These are phyloP conservation scores for Dioscorea dumetorum DNA, from an alignment of 106 monocot species.

Conservation along the genomic window DNA sequence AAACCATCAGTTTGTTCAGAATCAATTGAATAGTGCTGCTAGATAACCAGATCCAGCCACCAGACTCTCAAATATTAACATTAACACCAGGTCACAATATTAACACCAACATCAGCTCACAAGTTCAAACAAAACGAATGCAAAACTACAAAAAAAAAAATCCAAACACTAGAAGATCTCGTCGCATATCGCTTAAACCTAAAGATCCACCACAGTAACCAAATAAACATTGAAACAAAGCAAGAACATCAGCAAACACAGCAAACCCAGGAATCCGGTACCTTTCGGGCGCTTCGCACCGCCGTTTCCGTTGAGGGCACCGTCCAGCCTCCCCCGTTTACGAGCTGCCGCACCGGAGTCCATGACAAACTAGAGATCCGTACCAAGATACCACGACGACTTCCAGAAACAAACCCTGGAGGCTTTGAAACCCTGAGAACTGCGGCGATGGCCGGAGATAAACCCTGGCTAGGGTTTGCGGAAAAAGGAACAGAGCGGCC, in stretches of 20 bases:
- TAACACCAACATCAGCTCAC: neutral
- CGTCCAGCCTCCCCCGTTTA: constrained; percentile 32
- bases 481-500: neutral
- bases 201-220: neutral
- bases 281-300: constrained; percentile 41
- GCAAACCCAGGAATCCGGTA: neutral
- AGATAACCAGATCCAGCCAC: no score
- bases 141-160: neutral
- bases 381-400: neutral
- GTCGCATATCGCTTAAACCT: no score
- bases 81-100: neutral
- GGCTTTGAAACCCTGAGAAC: neutral
- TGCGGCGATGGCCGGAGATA: neutral
- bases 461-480: constrained; percentile 27
- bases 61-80: no score
- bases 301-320: constrained; percentile 14
- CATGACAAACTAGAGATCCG: neutral
- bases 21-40: no score
- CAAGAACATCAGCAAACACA: neutral
- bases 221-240: neutral
- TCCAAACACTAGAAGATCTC: neutral
- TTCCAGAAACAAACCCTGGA: no score
- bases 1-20: no score
- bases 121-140: neutral
- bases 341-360: constrained; percentile 9